Evolutionary conservation across 768 basidiomycete species (phyloP).

Genomic region (Calocybe gangraenosa): DNA sequence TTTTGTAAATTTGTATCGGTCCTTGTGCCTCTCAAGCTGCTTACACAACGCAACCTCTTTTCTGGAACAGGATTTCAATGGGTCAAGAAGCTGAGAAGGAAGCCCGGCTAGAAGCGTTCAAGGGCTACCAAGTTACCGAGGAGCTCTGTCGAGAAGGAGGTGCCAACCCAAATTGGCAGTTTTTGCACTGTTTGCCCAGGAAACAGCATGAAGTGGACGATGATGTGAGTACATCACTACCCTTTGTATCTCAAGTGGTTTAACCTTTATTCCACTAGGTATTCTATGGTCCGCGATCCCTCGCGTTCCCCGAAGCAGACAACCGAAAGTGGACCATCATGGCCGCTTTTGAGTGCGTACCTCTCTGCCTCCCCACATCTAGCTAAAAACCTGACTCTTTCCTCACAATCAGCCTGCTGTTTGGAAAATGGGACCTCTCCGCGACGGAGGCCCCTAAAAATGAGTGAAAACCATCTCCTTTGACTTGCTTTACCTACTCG

Average conservation of each 20-base stretch:
- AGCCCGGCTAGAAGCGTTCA: slow-evolving; percentile 79
- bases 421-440: slow-evolving; percentile 12
- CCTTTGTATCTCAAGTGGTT: no score
- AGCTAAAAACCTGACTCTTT: neutral
- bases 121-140: slow-evolving; percentile 94
- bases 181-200: slow-evolving; percentile 93
- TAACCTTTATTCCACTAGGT: slow-evolving; percentile 43
- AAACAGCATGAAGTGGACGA: slow-evolving; percentile 94
- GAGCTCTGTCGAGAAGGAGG: slow-evolving; percentile 74
- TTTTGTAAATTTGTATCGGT: no score
- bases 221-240: no score
- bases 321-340: slow-evolving; percentile 98
- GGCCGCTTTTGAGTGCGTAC: slow-evolving; percentile 81
- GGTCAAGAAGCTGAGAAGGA: slow-evolving; percentile 95
- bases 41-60: no score
- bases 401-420: slow-evolving; percentile 2
- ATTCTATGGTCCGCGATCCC: slow-evolving; percentile 88
- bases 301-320: slow-evolving; percentile 92
- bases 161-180: slow-evolving; percentile 86
- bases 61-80: slow-evolving; percentile 99
- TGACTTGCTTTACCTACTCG: no score
- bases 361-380: neutral
- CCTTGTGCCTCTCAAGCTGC: no score
- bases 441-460: neutral
- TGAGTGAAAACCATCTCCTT: no score